phyloP scores from a whole-genome alignment of 2,329 filamentous ascomycete genomes.

The Hypoxylon sp. region DNA sequence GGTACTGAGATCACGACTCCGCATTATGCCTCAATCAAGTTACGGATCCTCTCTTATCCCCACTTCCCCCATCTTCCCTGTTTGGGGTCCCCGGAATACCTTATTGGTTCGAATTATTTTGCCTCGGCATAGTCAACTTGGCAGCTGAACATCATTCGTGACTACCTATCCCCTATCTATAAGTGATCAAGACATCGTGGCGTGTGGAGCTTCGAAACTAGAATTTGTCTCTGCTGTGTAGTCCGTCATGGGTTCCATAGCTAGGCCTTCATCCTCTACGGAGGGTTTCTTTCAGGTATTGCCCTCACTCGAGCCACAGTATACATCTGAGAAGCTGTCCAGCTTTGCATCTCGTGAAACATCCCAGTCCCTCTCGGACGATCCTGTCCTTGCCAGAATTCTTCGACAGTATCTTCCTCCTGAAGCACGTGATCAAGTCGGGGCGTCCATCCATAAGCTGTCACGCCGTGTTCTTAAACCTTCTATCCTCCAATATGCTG shows the following conservation, averaged over 20 bases:
- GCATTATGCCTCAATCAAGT: not conserved
- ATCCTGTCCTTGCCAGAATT: conserved; percentile 32
- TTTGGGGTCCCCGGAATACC: not conserved
- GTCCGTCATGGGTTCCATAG: not conserved
- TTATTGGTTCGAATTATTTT: not conserved
- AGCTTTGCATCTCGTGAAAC: not conserved
- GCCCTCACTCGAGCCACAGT: conserved; percentile 31
- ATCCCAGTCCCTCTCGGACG: conserved; percentile 25
- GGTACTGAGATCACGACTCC: not conserved
- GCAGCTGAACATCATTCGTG: not conserved
- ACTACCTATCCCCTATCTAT: not conserved
- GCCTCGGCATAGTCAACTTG: not conserved
- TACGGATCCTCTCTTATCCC: not conserved
- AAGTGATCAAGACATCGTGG: not conserved
- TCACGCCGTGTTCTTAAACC: conserved; percentile 32
- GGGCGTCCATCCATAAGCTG: conserved; percentile 25
- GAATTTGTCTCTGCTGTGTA: not conserved
- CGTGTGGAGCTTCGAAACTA: not conserved
- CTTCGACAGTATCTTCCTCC: conserved; percentile 29
- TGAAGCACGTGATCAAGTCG: conserved; percentile 19
- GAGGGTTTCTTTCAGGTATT: conserved; percentile 43
- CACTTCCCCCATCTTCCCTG: not conserved
- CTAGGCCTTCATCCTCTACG: conserved; percentile 35
- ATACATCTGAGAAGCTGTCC: conserved; percentile 11
- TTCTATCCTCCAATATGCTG: conserved; percentile 22